phyloP scores from a whole-genome alignment of 768 basidiomycete genomes.

The Neoboletus magnificus region DNA sequence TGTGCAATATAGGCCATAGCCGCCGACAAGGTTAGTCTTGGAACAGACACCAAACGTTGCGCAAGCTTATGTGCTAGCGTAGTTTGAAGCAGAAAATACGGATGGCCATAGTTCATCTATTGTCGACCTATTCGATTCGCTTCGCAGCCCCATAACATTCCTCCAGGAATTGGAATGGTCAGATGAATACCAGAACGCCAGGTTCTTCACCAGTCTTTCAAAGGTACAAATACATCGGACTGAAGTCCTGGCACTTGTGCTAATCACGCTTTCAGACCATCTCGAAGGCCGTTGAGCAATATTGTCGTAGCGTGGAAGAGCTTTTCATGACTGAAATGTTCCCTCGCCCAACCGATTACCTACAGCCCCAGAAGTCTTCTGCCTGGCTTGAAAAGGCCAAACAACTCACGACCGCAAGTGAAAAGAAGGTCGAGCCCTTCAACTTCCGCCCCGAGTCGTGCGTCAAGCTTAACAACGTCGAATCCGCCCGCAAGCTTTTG shows the following conservation, averaged over 20 bases:
- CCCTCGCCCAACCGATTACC: slow-evolving; percentile 71
- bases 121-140: slow-evolving; percentile 91
- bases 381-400: slow-evolving; percentile 87
- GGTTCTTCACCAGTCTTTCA: slow-evolving; percentile 84
- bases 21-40: slow-evolving; percentile 64
- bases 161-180: slow-evolving; percentile 90
- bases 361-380: slow-evolving; percentile 82
- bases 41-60: neutral
- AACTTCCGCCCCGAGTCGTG: slow-evolving; percentile 93
- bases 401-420: slow-evolving; percentile 68
- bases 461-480: slow-evolving; percentile 97
- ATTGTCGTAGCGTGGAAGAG: slow-evolving; percentile 82
- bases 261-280: slow-evolving; percentile 57
- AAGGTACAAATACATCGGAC: slow-evolving; percentile 52
- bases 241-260: neutral
- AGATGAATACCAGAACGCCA: slow-evolving; percentile 82
- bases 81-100: slow-evolving; percentile 76
- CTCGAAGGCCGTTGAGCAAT: slow-evolving; percentile 88
- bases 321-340: slow-evolving; percentile 97
- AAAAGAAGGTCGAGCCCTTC: slow-evolving; percentile 93
- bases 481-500: slow-evolving; percentile 83
- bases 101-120: slow-evolving; percentile 96
- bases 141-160: slow-evolving; percentile 87
- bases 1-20: slow-evolving; percentile 61
- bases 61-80: slow-evolving; percentile 1